A percentile compares a stretch with the other conserved stretches of the same genome.
These are phyloP conservation scores for Acacia pycnantha DNA, from an alignment of 331 rosid species.

Conservation along the genomic window DNA sequence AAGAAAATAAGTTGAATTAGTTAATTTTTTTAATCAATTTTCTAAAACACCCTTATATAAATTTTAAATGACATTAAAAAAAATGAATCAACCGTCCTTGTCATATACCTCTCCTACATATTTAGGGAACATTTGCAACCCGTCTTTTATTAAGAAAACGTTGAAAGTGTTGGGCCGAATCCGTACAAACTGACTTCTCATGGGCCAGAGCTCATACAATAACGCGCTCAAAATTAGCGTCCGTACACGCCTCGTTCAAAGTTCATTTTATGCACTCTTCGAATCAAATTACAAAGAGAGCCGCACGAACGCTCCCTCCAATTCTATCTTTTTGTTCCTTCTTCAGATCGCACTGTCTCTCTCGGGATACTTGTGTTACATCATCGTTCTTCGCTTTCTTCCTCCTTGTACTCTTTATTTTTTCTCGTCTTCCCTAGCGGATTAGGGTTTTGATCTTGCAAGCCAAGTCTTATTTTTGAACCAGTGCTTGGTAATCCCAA, in stretches of 20 bases:
- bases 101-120: too few species aligned
- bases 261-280: background rate
- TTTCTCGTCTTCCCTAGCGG: background rate
- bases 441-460: conserved; percentile 8
- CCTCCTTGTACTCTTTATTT: background rate
- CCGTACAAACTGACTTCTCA: background rate
- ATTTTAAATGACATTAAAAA: too few species aligned
- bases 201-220: background rate
- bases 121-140: too few species aligned
- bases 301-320: background rate
- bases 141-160: too few species aligned
- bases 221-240: background rate
- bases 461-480: background rate
- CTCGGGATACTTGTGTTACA: background rate
- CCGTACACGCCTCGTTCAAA: background rate
- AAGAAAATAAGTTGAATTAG: too few species aligned
- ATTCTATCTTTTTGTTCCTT: background rate
- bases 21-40: too few species aligned
- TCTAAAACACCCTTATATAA: too few species aligned
- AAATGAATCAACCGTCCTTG: too few species aligned
- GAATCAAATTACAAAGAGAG: background rate
- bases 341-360: conserved; percentile 5
- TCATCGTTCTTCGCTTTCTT: background rate
- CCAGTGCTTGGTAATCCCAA: conserved; percentile 27
- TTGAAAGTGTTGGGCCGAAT: background rate